phyloP scores from a whole-genome alignment of 2,329 filamentous ascomycete species.

The Camillea tinctor region DNA sequence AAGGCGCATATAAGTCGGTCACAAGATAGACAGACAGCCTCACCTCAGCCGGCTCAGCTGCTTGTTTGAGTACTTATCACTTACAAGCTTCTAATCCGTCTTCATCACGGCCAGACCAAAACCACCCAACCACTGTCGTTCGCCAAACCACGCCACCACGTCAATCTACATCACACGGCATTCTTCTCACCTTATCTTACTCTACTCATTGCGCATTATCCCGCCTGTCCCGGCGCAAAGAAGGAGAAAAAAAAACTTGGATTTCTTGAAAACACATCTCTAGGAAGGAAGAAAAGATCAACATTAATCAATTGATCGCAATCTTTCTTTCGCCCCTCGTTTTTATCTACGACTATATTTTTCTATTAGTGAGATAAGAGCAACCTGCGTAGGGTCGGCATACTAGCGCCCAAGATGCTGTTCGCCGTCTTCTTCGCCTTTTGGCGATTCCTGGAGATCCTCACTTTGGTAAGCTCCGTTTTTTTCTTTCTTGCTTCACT shows the following conservation, averaged over 20 bases:
- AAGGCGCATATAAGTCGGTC: background rate
- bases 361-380: background rate
- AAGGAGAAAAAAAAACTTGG: no score
- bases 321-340: background rate
- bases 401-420: conserved; percentile 50
- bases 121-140: no score
- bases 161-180: background rate
- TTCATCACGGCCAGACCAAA: background rate
- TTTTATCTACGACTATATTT: background rate
- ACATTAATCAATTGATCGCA: background rate
- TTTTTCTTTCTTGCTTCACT: background rate
- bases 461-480: conserved; percentile 54
- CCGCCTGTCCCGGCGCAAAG: background rate
- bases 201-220: background rate
- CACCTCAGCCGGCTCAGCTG: background rate
- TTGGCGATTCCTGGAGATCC: conserved; percentile 61
- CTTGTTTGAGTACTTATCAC: background rate
- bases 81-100: background rate
- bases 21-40: background rate
- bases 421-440: conserved; percentile 63
- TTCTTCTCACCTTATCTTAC: background rate
- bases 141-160: no score
- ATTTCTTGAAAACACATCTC: no score
- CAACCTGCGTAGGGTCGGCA: background rate
- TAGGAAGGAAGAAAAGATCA: no score